Evolutionary conservation across 176 grass and related monocot species (phyloP).

Genomic region (Urochloa ruziziensis): DNA sequence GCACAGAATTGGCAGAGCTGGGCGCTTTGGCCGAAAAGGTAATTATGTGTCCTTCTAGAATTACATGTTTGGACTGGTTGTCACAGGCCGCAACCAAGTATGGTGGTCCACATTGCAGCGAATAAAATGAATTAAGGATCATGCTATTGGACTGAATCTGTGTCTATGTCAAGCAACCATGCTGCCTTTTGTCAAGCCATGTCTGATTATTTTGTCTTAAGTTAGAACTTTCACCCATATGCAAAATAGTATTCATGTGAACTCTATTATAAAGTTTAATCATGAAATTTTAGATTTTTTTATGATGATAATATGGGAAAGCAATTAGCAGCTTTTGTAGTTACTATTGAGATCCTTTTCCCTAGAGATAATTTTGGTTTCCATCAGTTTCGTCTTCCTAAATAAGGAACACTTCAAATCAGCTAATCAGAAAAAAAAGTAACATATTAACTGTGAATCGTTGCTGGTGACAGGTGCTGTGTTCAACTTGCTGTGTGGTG

Average conservation of each 20-base stretch:
- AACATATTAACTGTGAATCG: background rate
- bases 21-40: conserved; percentile 95
- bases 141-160: background rate
- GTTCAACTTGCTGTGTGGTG: conserved; percentile 84
- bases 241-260: background rate
- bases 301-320: background rate
- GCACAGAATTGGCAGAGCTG: conserved; percentile 95
- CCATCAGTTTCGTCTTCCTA: no score
- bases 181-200: background rate
- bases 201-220: background rate
- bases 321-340: background rate
- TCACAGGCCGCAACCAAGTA: background rate
- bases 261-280: no score
- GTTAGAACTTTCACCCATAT: background rate
- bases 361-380: background rate
- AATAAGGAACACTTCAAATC: background rate
- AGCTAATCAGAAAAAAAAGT: background rate
- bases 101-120: background rate
- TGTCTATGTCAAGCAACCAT: background rate
- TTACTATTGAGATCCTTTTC: background rate
- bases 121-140: conserved; percentile 8
- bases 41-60: conserved; percentile 18
- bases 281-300: background rate
- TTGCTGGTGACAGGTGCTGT: conserved; percentile 77
- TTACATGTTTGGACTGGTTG: background rate